Conservation (phyloP, 345 rosid species). For the Brassica nigra region DNA sequence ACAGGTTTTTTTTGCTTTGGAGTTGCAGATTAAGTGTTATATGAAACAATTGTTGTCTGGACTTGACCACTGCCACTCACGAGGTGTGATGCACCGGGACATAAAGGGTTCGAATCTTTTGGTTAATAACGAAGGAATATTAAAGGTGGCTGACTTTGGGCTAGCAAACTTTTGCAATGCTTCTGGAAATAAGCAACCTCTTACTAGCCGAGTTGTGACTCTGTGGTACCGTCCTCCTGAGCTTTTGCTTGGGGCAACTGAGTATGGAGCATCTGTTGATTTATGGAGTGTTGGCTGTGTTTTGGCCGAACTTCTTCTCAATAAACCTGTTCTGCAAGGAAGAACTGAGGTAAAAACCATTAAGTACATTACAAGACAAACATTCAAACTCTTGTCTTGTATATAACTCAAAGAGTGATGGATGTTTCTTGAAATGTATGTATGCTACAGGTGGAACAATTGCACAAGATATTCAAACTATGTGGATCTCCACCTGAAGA, state of each 20-base stretch:
- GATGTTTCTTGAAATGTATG: not conserved
- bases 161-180: constrained; percentile 72
- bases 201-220: constrained; percentile 95
- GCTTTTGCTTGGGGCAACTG: constrained; percentile 86
- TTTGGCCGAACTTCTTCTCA: constrained; percentile 82
- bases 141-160: constrained; percentile 95
- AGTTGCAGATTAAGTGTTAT: constrained; percentile 83
- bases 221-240: constrained; percentile 99
- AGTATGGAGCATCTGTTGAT: constrained; percentile 86
- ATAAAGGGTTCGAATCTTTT: constrained; percentile 95
- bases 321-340: constrained; percentile 87
- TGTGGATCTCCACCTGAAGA: constrained; percentile 96
- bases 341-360: constrained; percentile 79
- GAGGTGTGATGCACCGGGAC: constrained; percentile 91
- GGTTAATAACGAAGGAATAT: constrained; percentile 73
- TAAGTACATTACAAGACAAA: too few relatives aligned
- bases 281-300: constrained; percentile 99
- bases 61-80: constrained; percentile 84
- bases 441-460: constrained; percentile 71
- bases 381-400: constrained; percentile 6
- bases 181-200: constrained; percentile 49
- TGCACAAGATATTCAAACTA: constrained; percentile 94
- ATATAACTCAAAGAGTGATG: not conserved
- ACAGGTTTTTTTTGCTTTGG: too few relatives aligned
- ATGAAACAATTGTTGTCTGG: constrained; percentile 85